Evolutionary conservation across 768 basidiomycete genomes (phyloP).

Genomic region (Cystoderma amianthinum): DNA sequence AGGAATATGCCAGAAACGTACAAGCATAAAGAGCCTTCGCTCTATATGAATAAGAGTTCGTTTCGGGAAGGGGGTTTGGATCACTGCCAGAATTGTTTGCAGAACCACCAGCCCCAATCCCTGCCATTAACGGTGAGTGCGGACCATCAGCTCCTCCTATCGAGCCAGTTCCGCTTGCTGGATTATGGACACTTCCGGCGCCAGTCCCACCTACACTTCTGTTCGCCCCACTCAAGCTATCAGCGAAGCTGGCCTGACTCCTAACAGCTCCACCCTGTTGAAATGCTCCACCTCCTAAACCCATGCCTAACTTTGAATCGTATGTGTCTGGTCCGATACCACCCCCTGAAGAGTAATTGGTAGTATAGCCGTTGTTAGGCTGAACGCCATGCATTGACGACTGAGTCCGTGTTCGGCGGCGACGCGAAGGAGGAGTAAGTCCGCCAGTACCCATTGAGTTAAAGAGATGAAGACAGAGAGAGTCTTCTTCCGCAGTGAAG

Average conservation of each 20-base stretch:
- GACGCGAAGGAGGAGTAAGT: constrained; percentile 72
- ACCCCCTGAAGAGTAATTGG: constrained; percentile 58
- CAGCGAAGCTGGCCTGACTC: constrained; percentile 50
- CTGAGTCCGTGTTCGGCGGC: constrained; percentile 63
- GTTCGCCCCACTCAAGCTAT: constrained; percentile 29
- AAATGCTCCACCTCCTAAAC: constrained; percentile 37
- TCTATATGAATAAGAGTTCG: constrained; percentile 61
- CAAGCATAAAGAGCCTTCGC: constrained; percentile 90
- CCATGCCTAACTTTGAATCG: constrained; percentile 53
- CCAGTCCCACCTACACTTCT: constrained; percentile 27
- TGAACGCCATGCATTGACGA: constrained; percentile 60
- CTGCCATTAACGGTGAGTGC: constrained; percentile 63
- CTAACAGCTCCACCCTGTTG: constrained; percentile 41
- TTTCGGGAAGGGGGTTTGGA: constrained; percentile 25
- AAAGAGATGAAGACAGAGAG: constrained; percentile 77
- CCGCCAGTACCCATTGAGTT: constrained; percentile 85
- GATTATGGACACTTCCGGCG: constrained; percentile 54
- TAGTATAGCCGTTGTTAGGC: constrained; percentile 54
- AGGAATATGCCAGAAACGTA: too few species aligned
- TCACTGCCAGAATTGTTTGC: constrained; percentile 17
- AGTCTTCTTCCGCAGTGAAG: constrained; percentile 96
- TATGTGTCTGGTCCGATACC: constrained; percentile 70
- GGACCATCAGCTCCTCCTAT: constrained; percentile 45
- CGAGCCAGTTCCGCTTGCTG: constrained; percentile 29
- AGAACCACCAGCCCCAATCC: constrained; percentile 52